Evolutionary conservation across 768 basidiomycete genomes (phyloP).

Genomic region (Termitomyces titanicus): DNA sequence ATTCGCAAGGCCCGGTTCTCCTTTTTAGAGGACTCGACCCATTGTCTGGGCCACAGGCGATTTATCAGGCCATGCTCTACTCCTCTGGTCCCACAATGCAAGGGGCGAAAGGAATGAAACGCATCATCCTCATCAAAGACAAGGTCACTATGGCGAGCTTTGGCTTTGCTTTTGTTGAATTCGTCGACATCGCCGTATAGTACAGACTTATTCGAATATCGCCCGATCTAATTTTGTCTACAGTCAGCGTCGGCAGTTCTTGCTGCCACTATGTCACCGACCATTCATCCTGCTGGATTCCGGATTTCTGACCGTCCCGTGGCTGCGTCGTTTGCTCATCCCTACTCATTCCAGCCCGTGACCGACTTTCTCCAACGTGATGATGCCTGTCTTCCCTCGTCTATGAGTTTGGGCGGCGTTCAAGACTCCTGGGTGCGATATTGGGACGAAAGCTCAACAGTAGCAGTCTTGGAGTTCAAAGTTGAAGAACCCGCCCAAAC

Average conservation of each 20-base stretch:
- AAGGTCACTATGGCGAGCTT: constrained; percentile 83
- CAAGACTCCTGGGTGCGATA: constrained; percentile 80
- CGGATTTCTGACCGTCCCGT: constrained; percentile 86
- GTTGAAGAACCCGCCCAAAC: constrained; percentile 56
- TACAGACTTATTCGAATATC: background rate
- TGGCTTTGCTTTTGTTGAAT: constrained; percentile 94
- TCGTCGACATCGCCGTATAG: constrained; percentile 76
- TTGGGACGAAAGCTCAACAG: constrained; percentile 86
- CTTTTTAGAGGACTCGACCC: constrained; percentile 90
- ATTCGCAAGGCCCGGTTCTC: constrained; percentile 74
- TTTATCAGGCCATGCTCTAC: constrained; percentile 76
- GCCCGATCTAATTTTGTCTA: constrained; percentile 9
- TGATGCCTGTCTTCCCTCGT: constrained; percentile 70
- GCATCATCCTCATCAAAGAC: constrained; percentile 88
- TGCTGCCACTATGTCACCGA: constrained; percentile 82
- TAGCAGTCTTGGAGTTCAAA: constrained; percentile 74
- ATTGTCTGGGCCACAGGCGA: constrained; percentile 82
- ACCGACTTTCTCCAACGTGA: constrained; percentile 72
- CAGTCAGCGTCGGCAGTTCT: constrained; percentile 83
- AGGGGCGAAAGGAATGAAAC: constrained; percentile 82
- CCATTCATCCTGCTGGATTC: constrained; percentile 90
- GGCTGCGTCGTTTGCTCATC: constrained; percentile 90
- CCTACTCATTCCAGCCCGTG: constrained; percentile 83
- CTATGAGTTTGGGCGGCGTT: constrained; percentile 63
- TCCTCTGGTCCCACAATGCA: constrained; percentile 77